Conservation (phyloP, 23 red algal genomes). For the Cyanidiococcus yangmingshanensis region DNA sequence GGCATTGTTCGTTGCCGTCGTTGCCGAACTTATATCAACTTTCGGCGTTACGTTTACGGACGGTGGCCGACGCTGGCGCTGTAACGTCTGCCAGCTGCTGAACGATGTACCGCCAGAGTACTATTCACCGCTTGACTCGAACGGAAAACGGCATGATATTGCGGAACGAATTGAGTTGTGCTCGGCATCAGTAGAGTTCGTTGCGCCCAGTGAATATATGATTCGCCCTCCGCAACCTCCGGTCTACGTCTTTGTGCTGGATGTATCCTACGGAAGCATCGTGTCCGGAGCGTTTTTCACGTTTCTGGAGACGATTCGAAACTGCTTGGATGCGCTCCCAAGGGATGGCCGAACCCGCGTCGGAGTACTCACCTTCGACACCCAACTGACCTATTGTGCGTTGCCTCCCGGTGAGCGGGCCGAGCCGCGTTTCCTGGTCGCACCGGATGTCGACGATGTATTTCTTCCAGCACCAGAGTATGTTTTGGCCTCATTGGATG, state of each 20-base stretch:
- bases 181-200: conserved; percentile 72
- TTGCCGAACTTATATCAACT: conserved; percentile 87
- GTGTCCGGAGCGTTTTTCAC: conserved; percentile 53
- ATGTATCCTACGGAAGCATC: conserved; percentile 54
- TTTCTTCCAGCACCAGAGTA: conserved; percentile 76
- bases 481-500: conserved; percentile 57
- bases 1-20: conserved; percentile 82
- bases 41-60: conserved; percentile 70
- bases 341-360: conserved; percentile 75
- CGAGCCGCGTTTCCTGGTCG: conserved; percentile 54
- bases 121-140: conserved; percentile 73
- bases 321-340: conserved; percentile 62
- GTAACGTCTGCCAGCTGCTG: conserved; percentile 70
- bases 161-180: conserved; percentile 61
- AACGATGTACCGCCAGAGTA: conserved; percentile 79
- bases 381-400: conserved; percentile 53
- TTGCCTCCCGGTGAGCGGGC: conserved; percentile 38
- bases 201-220: conserved; percentile 97
- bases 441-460: conserved; percentile 79
- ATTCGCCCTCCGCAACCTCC: conserved; percentile 94
- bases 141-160: conserved; percentile 56
- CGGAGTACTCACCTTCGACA: conserved; percentile 72
- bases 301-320: conserved; percentile 45
- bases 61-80: conserved; percentile 75
- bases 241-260: conserved; percentile 93